Evolutionary conservation across 2,329 filamentous ascomycete species (phyloP).

Genomic region (Huntiella decipiens): DNA sequence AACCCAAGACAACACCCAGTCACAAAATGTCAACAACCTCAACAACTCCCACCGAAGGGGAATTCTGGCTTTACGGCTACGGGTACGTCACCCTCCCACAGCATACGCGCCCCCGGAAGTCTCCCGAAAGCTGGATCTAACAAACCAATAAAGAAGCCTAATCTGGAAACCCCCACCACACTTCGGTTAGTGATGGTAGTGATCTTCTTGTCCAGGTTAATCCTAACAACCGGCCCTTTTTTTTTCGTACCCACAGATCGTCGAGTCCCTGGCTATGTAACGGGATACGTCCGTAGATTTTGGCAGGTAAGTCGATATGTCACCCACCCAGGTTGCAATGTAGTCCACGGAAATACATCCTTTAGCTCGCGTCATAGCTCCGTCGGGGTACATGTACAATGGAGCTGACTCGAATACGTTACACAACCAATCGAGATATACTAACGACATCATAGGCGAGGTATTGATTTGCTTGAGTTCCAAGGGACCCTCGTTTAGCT

Average conservation of each 20-base stretch:
- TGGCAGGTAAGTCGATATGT: conserved; percentile 60
- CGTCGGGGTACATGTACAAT: no score
- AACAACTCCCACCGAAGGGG: conserved; percentile 21
- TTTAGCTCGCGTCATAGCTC: no score
- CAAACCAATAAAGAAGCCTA: conserved; percentile 40
- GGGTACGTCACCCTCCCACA: conserved; percentile 38
- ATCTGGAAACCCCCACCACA: conserved; percentile 98
- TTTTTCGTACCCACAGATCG: conserved; percentile 36
- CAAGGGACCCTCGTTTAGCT: background rate
- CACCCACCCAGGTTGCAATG: no score
- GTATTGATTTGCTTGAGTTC: no score
- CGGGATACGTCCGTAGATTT: conserved; percentile 83
- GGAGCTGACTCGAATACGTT: no score
- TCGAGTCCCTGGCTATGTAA: conserved; percentile 74
- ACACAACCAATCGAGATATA: no score
- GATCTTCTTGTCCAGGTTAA: background rate
- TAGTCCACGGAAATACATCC: no score
- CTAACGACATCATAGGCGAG: no score
- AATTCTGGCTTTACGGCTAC: conserved; percentile 96
- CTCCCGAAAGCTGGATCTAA: background rate
- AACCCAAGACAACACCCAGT: background rate
- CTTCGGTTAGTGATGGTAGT: conserved; percentile 45
- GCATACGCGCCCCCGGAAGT: background rate
- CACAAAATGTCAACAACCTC: conserved; percentile 20
- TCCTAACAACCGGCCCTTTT: conserved; percentile 7